These are phyloP conservation scores for Capillidium heterosporum DNA, from an alignment of 371 early-diverging fungal genomes.

Conservation along the genomic window DNA sequence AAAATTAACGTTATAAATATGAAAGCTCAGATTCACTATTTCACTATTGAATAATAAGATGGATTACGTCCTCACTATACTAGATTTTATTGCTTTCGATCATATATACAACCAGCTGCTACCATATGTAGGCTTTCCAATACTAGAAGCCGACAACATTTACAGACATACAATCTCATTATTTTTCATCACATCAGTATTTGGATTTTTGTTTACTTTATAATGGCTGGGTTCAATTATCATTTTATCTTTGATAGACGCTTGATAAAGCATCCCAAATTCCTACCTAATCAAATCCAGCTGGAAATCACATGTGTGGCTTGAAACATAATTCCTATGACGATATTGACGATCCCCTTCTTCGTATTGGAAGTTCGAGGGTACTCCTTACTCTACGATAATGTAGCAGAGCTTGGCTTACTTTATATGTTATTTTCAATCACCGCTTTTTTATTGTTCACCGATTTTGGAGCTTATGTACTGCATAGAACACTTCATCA, in stretches of 20 bases:
- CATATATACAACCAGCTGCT: conserved; percentile 12
- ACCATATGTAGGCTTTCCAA: not conserved
- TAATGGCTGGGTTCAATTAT: conserved; percentile 54
- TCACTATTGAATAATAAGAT: too few species aligned
- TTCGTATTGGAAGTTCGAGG: conserved; percentile 76
- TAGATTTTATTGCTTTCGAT: conserved; percentile 15
- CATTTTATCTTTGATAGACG: conserved; percentile 65
- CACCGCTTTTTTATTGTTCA: conserved; percentile 63
- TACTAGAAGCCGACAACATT: conserved; percentile 34
- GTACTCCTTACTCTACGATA: conserved; percentile 36
- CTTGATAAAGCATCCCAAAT: conserved; percentile 80
- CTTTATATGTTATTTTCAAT: conserved; percentile 45
- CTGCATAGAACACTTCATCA: conserved; percentile 85
- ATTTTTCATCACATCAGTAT: conserved; percentile 40
- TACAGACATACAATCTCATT: conserved; percentile 51
- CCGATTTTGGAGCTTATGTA: conserved; percentile 87
- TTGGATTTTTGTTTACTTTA: conserved; percentile 64
- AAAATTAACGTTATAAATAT: too few species aligned
- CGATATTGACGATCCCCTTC: conserved; percentile 71
- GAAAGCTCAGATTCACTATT: too few species aligned
- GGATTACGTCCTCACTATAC: conserved; percentile 20
- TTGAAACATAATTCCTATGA: conserved; percentile 58
- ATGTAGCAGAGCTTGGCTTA: conserved; percentile 34
- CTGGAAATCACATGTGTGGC: conserved; percentile 66
- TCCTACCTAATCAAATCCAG: conserved; percentile 67